A percentile compares a stretch with the other conserved stretches of the same genome.
These are phyloP conservation scores for Primulina eburnea DNA, from an alignment of 257 asterid genomes.

Conservation along the genomic window DNA sequence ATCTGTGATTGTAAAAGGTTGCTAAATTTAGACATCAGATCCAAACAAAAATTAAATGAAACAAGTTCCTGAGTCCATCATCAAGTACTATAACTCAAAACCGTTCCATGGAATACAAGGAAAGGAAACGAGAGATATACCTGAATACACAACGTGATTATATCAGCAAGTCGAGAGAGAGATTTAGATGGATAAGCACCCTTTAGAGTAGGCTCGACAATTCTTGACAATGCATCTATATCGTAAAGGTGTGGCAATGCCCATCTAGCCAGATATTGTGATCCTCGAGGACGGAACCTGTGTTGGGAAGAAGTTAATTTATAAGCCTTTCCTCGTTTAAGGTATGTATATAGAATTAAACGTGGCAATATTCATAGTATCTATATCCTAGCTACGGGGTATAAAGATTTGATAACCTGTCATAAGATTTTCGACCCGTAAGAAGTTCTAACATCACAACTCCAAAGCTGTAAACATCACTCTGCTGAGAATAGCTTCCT, in stretches of 20 bases:
- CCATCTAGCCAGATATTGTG: conserved; percentile 85
- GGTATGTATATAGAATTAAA: neutral
- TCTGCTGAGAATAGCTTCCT: conserved; percentile 67
- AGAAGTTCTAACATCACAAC: conserved; percentile 82
- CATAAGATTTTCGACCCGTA: conserved; percentile 76
- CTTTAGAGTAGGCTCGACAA: conserved; percentile 82
- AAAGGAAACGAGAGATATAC: conserved; percentile 29
- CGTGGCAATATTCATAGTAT: neutral
- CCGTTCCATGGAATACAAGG: neutral
- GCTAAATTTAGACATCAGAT: too few relatives aligned
- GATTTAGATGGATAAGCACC: conserved; percentile 81
- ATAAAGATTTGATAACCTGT: conserved; percentile 52
- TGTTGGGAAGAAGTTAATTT: neutral
- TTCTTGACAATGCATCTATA: conserved; percentile 73
- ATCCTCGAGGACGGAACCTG: conserved; percentile 76
- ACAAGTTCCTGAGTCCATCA: neutral
- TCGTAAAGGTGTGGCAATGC: conserved; percentile 78
- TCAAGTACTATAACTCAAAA: neutral
- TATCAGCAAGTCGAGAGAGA: conserved; percentile 85
- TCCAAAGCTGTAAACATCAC: conserved; percentile 95
- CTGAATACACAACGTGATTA: conserved; percentile 84
- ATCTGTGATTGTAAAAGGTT: too few relatives aligned
- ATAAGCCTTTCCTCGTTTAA: conserved; percentile 4
- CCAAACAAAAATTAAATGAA: neutral
- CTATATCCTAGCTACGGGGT: neutral